Base-by-base conservation (phyloP, 1,139 yeast genomes). In the Zygosaccharomyces pseudobailii region DNA sequence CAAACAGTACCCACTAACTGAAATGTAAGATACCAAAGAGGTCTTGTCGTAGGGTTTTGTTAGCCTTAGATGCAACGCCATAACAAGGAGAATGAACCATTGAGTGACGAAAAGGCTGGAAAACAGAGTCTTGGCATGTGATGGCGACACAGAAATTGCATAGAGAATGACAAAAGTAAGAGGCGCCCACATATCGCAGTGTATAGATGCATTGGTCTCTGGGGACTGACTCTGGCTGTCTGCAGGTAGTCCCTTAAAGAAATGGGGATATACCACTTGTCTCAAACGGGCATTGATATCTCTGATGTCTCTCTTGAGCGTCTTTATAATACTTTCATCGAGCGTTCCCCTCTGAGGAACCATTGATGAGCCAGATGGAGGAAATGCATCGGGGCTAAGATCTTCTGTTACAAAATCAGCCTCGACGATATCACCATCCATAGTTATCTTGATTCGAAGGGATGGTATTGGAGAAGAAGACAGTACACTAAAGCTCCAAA, bases 171-270 rank as follows among this genome's bases (percentile, higher is more conserved):
- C 54, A 36, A 63, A 63, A 8, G 57, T 47, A 20, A 63, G 49
- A 1, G 68, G 68, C 2, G 68, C 67, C 68, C 68, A 63, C n/a
- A 63, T 55, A 47, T 63, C 62, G 43, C 61, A 55, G 44, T 52
- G 50, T 9, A 49, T 49, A 4, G 54, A 45, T 9, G 47, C 41
- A 34, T 43, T 53, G 33, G 40, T 27, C 20, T 40, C 36, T 7
- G 38, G 34, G 17, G 23, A 37, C 24, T 45, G 50, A n/a, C 36
- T 36, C 35, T 30, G 30, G 31, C 7, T 33, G 45, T 34, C 23
- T 36, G 33, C 21, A 20, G 25, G 27, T 46, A 17, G 13, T 39
- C 30, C 10, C 41, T 41, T 28, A 40, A 32, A 40, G 36, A 64
- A 53, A 40, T 56, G 59, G 8, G 69, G 69, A 44, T 64, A 65